phyloP scores from a whole-genome alignment of 108 stramenopile genomes.

The Chaetoceros tenuissimus region DNA sequence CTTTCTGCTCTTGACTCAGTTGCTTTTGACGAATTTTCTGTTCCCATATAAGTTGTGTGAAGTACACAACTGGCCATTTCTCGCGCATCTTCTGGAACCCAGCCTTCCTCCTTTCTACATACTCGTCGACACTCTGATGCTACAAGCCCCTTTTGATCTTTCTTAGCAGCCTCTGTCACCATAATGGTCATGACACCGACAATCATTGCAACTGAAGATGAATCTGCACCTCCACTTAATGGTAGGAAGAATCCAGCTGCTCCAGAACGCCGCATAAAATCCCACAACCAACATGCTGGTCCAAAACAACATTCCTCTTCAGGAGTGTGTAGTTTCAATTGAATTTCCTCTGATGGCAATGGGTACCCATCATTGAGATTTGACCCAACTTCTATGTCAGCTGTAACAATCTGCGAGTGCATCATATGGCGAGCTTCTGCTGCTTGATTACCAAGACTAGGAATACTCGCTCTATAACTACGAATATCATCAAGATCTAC shows the following conservation, averaged over 20 bases:
- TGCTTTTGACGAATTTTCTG: conserved; percentile 74
- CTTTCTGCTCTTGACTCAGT: conserved; percentile 77
- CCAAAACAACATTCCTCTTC: conserved; percentile 97
- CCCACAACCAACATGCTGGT: conserved; percentile 99
- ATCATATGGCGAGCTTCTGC: conserved; percentile 11
- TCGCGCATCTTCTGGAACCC: conserved; percentile 68
- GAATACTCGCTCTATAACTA: conserved; percentile 76
- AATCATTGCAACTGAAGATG: conserved; percentile 87
- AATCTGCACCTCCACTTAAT: conserved; percentile 94
- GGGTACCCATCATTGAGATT: background rate
- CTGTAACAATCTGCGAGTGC: background rate
- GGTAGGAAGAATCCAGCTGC: conserved; percentile 95
- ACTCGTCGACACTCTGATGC: conserved; percentile 54
- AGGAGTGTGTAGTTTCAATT: conserved; percentile 42
- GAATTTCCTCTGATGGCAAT: conserved; percentile 6
- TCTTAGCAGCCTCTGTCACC: conserved; percentile 57
- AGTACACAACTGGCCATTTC: conserved; percentile 80
- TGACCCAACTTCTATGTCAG: background rate
- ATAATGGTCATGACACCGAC: conserved; percentile 94
- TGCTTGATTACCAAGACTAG: conserved; percentile 87
- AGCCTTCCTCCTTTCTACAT: conserved; percentile 39
- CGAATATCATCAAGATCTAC: conserved; percentile 94
- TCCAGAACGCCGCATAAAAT: conserved; percentile 89
- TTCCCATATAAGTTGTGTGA: conserved; percentile 96
- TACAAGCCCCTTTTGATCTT: conserved; percentile 42